A percentile compares a stretch with the other conserved stretches of the same genome.
Conservation (phyloP, 2,329 filamentous ascomycete genomes). For the Exophiala oligosperma region DNA sequence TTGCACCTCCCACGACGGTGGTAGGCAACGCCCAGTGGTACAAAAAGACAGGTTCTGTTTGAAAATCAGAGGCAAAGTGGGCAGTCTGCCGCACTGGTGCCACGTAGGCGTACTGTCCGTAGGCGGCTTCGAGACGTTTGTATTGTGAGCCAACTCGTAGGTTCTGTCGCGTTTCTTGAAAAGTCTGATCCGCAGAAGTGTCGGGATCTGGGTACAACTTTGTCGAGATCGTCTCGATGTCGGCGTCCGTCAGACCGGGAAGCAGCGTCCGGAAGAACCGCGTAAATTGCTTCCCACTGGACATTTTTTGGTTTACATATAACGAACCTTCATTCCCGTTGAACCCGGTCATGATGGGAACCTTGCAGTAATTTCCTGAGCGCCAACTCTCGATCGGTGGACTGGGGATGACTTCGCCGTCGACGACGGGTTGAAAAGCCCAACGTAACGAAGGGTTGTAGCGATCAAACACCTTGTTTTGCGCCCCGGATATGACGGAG, state of each 20-base stretch:
- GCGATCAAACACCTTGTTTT: conserved; percentile 46
- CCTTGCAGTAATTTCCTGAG: conserved; percentile 52
- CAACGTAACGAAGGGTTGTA: conserved; percentile 50
- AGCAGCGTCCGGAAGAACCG: conserved; percentile 63
- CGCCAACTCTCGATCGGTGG: conserved; percentile 62
- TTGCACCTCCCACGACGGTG: conserved; percentile 46
- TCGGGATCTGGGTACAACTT: conserved; percentile 62
- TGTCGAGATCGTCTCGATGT: conserved; percentile 54
- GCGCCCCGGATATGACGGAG: conserved; percentile 42
- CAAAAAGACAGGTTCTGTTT: conserved; percentile 45
- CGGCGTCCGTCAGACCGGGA: conserved; percentile 54
- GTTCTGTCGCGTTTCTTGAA: conserved; percentile 37
- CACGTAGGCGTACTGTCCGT: conserved; percentile 52
- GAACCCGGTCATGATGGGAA: conserved; percentile 69
- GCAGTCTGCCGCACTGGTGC: conserved; percentile 51
- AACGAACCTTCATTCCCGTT: conserved; percentile 68
- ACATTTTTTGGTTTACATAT: conserved; percentile 62
- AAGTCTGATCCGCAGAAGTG: conserved; percentile 40
- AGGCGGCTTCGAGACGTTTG: conserved; percentile 52
- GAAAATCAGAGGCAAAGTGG: conserved; percentile 18
- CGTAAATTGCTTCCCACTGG: conserved; percentile 62
- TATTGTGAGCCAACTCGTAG: conserved; percentile 51
- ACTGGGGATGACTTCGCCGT: conserved; percentile 56
- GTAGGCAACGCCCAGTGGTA: conserved; percentile 57
- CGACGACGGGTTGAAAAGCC: conserved; percentile 60